Conservation (phyloP, 805 yeast genomes). For the Zygoascus flipseniorum region DNA sequence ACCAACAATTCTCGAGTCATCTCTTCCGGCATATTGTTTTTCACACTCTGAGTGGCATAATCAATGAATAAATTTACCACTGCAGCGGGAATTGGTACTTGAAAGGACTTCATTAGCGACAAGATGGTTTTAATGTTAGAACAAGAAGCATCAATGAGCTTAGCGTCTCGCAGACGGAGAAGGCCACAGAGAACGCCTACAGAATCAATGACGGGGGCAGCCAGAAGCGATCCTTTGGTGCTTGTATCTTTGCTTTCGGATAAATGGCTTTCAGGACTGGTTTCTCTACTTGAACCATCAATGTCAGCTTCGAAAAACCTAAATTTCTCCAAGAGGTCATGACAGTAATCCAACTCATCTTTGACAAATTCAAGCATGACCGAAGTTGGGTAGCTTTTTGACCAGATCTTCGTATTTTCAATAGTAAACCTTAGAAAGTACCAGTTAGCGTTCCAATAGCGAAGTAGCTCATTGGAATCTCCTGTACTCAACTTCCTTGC, state of each 20-base stretch:
- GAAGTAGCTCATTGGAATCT: conserved; percentile 26
- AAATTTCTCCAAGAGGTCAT: conserved; percentile 56
- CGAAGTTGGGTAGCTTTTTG: conserved; percentile 45
- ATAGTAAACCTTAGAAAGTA: conserved; percentile 59
- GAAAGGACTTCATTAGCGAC: conserved; percentile 24
- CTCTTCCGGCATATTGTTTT: conserved; percentile 58
- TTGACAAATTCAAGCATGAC: conserved; percentile 73
- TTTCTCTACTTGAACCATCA: conserved; percentile 1
- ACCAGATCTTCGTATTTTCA: conserved; percentile 66
- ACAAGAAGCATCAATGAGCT: conserved; percentile 66
- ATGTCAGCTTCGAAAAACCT: conserved; percentile 36
- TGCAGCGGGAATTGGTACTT: conserved; percentile 42
- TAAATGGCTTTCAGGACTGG: neutral
- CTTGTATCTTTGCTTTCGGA: neutral
- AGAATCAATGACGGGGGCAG: conserved; percentile 41
- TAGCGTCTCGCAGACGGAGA: conserved; percentile 74
- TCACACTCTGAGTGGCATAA: conserved; percentile 44
- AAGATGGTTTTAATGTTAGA: conserved; percentile 27
- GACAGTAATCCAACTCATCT: conserved; percentile 75
- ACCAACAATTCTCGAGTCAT: conserved; percentile 55
- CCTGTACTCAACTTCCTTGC: conserved; percentile 18
- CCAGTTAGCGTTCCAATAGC: conserved; percentile 73
- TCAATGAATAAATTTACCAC: conserved; percentile 44
- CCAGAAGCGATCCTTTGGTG: conserved; percentile 25
- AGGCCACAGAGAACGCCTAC: conserved; percentile 65